phyloP scores from a whole-genome alignment of 805 yeast genomes.

The Peterozyma toletana region DNA sequence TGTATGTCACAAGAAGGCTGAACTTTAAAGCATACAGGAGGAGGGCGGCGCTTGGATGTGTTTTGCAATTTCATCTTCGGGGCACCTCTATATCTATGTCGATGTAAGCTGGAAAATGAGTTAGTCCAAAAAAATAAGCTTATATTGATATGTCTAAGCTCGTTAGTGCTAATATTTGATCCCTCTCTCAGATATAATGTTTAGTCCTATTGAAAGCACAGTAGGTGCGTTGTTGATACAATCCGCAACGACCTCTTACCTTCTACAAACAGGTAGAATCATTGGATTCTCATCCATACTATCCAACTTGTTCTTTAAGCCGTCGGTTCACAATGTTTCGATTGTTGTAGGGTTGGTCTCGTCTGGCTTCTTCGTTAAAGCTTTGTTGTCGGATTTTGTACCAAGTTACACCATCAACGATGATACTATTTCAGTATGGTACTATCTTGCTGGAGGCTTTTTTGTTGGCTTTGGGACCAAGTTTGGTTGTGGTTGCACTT shows the following conservation, averaged over 20 bases:
- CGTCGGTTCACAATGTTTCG: conserved; percentile 19
- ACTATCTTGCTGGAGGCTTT: conserved; percentile 25
- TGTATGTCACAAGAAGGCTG: too few species aligned
- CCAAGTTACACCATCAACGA: not conserved
- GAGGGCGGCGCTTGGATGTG: too few species aligned
- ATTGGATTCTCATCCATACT: conserved; percentile 41
- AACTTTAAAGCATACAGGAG: too few species aligned
- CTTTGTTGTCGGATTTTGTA: conserved; percentile 20
- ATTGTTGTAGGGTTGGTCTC: conserved; percentile 27
- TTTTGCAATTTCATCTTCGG: too few species aligned
- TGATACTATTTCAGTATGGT: not conserved
- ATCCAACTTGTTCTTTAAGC: conserved; percentile 20
- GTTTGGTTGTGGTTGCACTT: conserved; percentile 44
- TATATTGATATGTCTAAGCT: not conserved
- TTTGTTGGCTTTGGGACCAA: conserved; percentile 42
- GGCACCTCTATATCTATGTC: too few species aligned
- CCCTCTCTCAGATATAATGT: conserved; percentile 19
- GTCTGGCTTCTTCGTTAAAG: conserved; percentile 18
- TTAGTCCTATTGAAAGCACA: conserved; percentile 35
- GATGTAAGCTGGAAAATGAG: too few species aligned
- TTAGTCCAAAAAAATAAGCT: not conserved
- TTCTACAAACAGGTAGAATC: conserved; percentile 29
- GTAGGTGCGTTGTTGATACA: conserved; percentile 42
- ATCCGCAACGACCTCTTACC: conserved; percentile 34
- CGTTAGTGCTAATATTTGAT: not conserved